phyloP scores from a whole-genome alignment of 2,329 filamentous ascomycete species.

The Eurotiales sp. region DNA sequence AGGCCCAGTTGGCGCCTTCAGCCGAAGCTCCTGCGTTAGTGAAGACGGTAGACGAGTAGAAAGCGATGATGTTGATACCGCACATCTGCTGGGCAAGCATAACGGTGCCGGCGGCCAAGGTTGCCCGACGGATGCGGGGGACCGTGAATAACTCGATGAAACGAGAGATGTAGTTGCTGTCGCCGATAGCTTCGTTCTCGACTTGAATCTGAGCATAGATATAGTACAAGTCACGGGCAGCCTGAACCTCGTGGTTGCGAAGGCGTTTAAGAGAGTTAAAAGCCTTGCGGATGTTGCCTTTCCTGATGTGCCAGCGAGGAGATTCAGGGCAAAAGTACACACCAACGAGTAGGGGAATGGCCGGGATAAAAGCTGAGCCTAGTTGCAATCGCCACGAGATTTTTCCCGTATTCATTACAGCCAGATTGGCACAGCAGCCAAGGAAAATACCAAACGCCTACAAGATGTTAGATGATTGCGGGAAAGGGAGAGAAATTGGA shows the following conservation, averaged over 20 bases:
- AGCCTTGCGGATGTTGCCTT: conserved; percentile 59
- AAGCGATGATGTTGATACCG: conserved; percentile 70
- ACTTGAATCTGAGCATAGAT: conserved; percentile 52
- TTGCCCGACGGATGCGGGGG: conserved; percentile 56
- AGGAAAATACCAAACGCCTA: conserved; percentile 59
- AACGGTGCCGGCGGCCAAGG: conserved; percentile 70
- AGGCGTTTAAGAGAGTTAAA: conserved; percentile 57
- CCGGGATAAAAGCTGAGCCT: conserved; percentile 62
- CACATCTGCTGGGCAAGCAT: conserved; percentile 78
- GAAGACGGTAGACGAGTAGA: conserved; percentile 64
- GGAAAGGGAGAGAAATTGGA: no score
- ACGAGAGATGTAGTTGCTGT: conserved; percentile 58
- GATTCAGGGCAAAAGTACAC: conserved; percentile 63
- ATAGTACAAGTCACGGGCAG: conserved; percentile 61
- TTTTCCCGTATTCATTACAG: conserved; percentile 55
- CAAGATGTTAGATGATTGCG: no score
- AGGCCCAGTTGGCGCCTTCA: conserved; percentile 58
- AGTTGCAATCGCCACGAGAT: conserved; percentile 63
- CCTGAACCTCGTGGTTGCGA: conserved; percentile 57
- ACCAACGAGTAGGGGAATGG: conserved; percentile 56
- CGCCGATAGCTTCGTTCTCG: conserved; percentile 38
- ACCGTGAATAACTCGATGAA: conserved; percentile 53
- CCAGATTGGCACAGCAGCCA: conserved; percentile 63
- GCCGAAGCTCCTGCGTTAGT: conserved; percentile 53
- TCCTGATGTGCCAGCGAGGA: conserved; percentile 63